Conservation (phyloP, 768 basidiomycete genomes). For the Hygrophoropsis aurantiaca region DNA sequence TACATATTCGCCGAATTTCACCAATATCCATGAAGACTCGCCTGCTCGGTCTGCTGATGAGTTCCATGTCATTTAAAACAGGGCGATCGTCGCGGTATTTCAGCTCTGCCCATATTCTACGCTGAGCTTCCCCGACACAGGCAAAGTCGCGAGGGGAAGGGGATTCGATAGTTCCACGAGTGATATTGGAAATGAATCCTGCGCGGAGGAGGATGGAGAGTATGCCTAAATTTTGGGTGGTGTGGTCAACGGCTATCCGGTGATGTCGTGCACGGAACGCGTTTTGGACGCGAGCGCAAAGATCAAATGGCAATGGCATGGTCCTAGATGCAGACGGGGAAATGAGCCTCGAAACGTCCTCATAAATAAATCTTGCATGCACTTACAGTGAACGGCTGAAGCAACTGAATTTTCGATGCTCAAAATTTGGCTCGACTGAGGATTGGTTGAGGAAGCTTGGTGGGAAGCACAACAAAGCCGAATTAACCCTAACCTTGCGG, state of each 20-base stretch:
- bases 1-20: constrained; percentile 78
- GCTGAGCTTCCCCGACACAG: constrained; percentile 57
- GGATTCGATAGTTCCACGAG: constrained; percentile 68
- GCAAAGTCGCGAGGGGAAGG: constrained; percentile 69
- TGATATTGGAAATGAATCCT: constrained; percentile 83
- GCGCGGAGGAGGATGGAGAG: constrained; percentile 88
- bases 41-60: constrained; percentile 84
- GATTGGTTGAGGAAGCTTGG: no score
- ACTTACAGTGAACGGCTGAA: no score
- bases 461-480: no score
- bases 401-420: no score
- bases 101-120: constrained; percentile 89
- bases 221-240: constrained; percentile 87
- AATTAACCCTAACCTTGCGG: no score
- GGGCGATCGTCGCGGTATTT: constrained; percentile 92
- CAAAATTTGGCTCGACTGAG: no score
- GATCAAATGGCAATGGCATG: constrained; percentile 73
- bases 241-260: constrained; percentile 76
- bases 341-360: no score
- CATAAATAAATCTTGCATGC: no score
- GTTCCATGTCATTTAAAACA: constrained; percentile 74
- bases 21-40: constrained; percentile 70
- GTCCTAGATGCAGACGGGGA: no score
- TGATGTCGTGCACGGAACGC: constrained; percentile 87
- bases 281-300: constrained; percentile 90